Conservation (phyloP, 2,329 filamentous ascomycete genomes). For the Pezicula neosporulosa region DNA sequence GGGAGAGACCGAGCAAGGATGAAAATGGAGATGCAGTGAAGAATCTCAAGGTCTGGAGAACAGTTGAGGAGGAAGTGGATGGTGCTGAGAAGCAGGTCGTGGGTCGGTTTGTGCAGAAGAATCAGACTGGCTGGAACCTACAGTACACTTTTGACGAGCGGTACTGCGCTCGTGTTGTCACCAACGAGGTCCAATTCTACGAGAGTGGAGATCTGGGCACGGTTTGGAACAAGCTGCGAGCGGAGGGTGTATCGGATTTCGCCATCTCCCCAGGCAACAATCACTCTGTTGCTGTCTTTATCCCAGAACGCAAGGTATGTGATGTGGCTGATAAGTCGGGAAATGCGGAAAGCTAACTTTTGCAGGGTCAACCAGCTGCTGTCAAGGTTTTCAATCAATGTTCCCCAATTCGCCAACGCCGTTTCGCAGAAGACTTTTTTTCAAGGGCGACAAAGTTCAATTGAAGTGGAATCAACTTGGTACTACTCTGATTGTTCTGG, state of each 20-base stretch:
- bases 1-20: slow-evolving; percentile 91
- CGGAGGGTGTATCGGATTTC: slow-evolving; percentile 88
- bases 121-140: slow-evolving; percentile 92
- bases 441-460: slow-evolving; percentile 98
- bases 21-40: slow-evolving; percentile 90
- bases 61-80: slow-evolving; percentile 64
- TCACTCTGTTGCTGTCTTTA: slow-evolving; percentile 89
- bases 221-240: slow-evolving; percentile 93
- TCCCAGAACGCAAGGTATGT: slow-evolving; percentile 88
- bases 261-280: slow-evolving; percentile 85
- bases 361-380: slow-evolving; percentile 84
- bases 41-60: slow-evolving; percentile 96
- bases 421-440: slow-evolving; percentile 99
- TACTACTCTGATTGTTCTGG: slow-evolving; percentile 87
- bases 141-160: slow-evolving; percentile 94
- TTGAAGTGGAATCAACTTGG: slow-evolving; percentile 96
- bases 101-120: slow-evolving; percentile 92
- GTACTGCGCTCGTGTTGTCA: slow-evolving; percentile 89
- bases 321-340: slow-evolving; percentile 1
- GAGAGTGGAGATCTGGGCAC: slow-evolving; percentile 79
- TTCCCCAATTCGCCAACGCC: slow-evolving; percentile 77
- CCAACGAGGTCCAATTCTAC: slow-evolving; percentile 98
- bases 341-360: slow-evolving; percentile 15
- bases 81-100: slow-evolving; percentile 68
- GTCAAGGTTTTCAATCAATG: slow-evolving; percentile 94